phyloP scores from a whole-genome alignment of 805 yeast genomes.

The Candida ficus region DNA sequence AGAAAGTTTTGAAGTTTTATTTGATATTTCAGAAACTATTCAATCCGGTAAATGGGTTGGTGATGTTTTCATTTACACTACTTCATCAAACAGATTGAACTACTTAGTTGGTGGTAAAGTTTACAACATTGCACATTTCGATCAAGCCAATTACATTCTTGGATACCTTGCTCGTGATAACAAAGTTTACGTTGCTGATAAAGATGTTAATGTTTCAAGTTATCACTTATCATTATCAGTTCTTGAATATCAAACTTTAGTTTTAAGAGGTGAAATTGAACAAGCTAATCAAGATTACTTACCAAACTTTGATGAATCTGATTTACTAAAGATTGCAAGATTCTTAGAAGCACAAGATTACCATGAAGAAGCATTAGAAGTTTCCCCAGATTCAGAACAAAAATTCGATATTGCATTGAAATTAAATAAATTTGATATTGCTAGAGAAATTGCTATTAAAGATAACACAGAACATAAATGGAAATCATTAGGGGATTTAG shows the following conservation, averaged over 20 bases:
- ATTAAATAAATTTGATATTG: constrained; percentile 66
- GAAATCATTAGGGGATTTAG: constrained; percentile 87
- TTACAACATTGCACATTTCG: constrained; percentile 89
- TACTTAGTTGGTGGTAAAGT: constrained; percentile 93
- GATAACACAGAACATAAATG: constrained; percentile 67
- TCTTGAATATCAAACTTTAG: constrained; percentile 92
- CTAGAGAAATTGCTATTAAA: constrained; percentile 57
- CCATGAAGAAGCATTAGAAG: constrained; percentile 72
- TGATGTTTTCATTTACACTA: constrained; percentile 91
- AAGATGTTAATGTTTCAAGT: constrained; percentile 76
- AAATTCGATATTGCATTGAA: constrained; percentile 84
- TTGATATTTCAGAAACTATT: constrained; percentile 75
- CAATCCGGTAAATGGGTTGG: constrained; percentile 96
- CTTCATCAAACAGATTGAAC: constrained; percentile 80
- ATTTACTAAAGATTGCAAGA: constrained; percentile 75
- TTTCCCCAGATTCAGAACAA: constrained; percentile 86
- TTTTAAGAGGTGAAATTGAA: constrained; percentile 90
- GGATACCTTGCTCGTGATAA: constrained; percentile 92
- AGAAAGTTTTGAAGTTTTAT: constrained; percentile 75
- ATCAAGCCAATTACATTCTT: constrained; percentile 76
- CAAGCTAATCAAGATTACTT: constrained; percentile 59
- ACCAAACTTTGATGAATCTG: constrained; percentile 59
- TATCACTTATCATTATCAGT: constrained; percentile 81
- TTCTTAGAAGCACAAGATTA: constrained; percentile 93
- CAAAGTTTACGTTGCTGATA: constrained; percentile 85